phyloP scores from a whole-genome alignment of 1,284 basidiomycete species.

The Irpex lacteus region DNA sequence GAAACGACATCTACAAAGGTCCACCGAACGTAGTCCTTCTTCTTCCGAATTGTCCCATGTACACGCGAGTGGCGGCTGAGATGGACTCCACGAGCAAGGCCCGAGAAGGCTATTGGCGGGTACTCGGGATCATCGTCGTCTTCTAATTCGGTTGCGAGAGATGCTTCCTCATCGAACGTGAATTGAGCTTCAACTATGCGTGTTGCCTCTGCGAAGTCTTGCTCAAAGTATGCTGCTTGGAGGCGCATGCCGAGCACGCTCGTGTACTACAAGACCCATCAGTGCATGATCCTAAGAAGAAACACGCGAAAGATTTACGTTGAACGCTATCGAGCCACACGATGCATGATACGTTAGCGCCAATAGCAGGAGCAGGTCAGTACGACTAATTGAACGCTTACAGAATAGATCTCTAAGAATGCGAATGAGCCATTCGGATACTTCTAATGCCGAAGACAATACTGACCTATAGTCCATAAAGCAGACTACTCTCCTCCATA shows the following conservation, averaged over 20 bases:
- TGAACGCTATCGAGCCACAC: slow-evolving; percentile 45
- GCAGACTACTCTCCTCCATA: slow-evolving; percentile 66
- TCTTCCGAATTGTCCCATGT: slow-evolving; percentile 56
- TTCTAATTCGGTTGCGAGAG: slow-evolving; percentile 8
- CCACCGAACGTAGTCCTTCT: slow-evolving; percentile 55
- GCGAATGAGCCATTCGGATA: neutral
- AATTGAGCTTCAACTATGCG: slow-evolving; percentile 46
- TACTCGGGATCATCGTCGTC: slow-evolving; percentile 26
- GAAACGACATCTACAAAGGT: slow-evolving; percentile 34
- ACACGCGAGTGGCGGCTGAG: slow-evolving; percentile 34
- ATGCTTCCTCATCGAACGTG: neutral
- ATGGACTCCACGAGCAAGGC: slow-evolving; percentile 42
- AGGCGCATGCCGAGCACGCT: slow-evolving; percentile 25
- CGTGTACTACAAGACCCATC: slow-evolving; percentile 12
- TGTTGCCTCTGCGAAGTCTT: slow-evolving; percentile 60
- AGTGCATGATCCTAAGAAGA: neutral
- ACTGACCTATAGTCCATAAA: slow-evolving; percentile 74
- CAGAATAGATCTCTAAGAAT: slow-evolving; percentile 51
- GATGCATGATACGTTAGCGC: neutral
- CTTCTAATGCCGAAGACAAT: neutral
- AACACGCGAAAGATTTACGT: slow-evolving; percentile 38
- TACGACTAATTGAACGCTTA: slow-evolving; percentile 28
- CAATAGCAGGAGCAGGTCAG: neutral
- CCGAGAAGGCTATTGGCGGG: slow-evolving; percentile 54
- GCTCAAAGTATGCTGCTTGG: slow-evolving; percentile 51